A percentile compares a stretch with the other conserved stretches of the same genome.
Conservation (phyloP, 768 basidiomycete species). For the Paxillus ammoniavirescens region DNA sequence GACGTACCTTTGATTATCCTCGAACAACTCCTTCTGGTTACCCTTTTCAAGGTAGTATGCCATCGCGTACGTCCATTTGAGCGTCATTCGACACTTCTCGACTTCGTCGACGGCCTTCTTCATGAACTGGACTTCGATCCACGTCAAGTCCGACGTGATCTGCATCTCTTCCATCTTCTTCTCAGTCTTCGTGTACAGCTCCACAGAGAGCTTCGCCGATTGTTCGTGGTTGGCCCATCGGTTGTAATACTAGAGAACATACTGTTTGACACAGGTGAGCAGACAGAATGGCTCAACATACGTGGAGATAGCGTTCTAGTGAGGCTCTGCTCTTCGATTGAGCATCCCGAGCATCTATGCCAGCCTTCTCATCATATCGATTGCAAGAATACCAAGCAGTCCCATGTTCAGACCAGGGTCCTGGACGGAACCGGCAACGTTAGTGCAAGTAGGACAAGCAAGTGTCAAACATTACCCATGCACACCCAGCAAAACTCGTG, state of each 20-base stretch:
- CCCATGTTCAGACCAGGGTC: constrained; percentile 96
- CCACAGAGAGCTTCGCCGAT: constrained; percentile 93
- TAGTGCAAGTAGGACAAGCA: constrained; percentile 8
- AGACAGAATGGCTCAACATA: constrained; percentile 38
- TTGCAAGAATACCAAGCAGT: constrained; percentile 99
- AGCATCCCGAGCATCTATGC: constrained; percentile 85
- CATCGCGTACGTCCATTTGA: constrained; percentile 99
- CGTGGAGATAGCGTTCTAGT: constrained; percentile 94
- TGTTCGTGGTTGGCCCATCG: constrained; percentile 99
- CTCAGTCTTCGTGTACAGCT: constrained; percentile 93
- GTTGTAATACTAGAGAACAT: constrained; percentile 83
- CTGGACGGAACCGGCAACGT: constrained; percentile 39
- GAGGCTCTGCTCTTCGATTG: constrained; percentile 89
- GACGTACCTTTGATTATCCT: constrained; percentile 89
- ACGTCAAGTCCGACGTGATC: constrained; percentile 84
- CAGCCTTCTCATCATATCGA: constrained; percentile 90
- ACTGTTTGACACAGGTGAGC: not conserved
- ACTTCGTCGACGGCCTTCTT: constrained; percentile 96
- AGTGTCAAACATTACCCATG: constrained; percentile 65
- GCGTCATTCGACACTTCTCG: constrained; percentile 86
- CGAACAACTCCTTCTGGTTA: constrained; percentile 93
- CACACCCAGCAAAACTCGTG: constrained; percentile 99
- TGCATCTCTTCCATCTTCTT: constrained; percentile 99
- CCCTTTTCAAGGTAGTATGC: constrained; percentile 91
- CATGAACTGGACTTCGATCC: constrained; percentile 99